These are phyloP conservation scores for Trichocladium antarcticum DNA, from an alignment of 495 filamentous ascomycete species.

Conservation along the genomic window DNA sequence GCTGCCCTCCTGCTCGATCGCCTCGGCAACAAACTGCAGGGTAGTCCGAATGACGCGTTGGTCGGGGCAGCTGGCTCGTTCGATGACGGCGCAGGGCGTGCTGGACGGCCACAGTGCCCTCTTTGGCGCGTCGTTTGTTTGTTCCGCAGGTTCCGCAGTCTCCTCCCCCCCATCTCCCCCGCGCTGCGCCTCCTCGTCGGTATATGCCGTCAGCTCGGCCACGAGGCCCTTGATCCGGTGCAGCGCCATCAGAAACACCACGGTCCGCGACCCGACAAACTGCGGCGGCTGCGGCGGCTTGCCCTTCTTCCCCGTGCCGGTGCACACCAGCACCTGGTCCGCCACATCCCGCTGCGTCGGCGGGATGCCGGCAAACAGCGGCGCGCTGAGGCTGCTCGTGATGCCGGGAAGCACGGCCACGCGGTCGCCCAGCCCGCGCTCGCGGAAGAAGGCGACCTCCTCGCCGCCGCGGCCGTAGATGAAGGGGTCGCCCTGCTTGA, in stretches of 20 bases:
- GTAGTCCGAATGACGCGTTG: conserved; percentile 87
- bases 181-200: conserved; percentile 26
- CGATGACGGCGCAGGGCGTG: conserved; percentile 84
- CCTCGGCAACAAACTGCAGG: conserved; percentile 61
- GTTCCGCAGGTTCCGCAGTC: conserved; percentile 17
- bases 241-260: conserved; percentile 92
- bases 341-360: conserved; percentile 79
- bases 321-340: conserved; percentile 88
- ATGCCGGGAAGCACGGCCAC: conserved; percentile 72
- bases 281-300: conserved; percentile 66
- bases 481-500: conserved; percentile 96
- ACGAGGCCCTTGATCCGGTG: conserved; percentile 71
- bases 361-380: conserved; percentile 80
- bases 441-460: conserved; percentile 76
- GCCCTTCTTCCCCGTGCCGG: conserved; percentile 91
- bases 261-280: conserved; percentile 65
- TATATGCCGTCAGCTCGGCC: conserved; percentile 44
- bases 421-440: conserved; percentile 47
- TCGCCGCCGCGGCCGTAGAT: conserved; percentile 91
- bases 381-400: conserved; percentile 74
- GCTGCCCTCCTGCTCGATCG: conserved; percentile 81
- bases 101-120: conserved; percentile 38
- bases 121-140: conserved; percentile 16
- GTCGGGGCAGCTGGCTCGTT: conserved; percentile 88
- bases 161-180: conserved; percentile 13